Evolutionary conservation across 345 rosid genomes (phyloP), one percentile per base, ranked within the genome.

Genomic region (Eucalyptus pauciflora): DNA sequence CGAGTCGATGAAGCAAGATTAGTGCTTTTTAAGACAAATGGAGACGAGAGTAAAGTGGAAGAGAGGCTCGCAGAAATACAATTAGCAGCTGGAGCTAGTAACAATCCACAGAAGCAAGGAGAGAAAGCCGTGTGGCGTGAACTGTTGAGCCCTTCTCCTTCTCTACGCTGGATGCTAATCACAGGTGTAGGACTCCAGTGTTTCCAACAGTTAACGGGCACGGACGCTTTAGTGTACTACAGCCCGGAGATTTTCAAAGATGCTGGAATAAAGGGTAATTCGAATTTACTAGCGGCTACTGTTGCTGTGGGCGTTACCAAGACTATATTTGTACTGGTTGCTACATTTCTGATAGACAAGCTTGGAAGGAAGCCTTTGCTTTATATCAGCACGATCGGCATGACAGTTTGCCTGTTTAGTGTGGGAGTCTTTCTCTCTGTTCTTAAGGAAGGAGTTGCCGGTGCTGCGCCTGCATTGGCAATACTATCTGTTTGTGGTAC

Each of bases 111-210:
- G 67, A 95, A 94, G 88, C 29, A 89, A 64, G 94, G 94, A 91
- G 93, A 95, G 89, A 95, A 95, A 87, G 90, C 98, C 0, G 96
- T 94, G 46, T 96, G 99, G 97, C 95, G 92, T 24, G 97, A 96
- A 88, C 89, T 97, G 50, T 89, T 96, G 54, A 93, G 87, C 88
- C 99, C 99, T 87, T 94, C 99, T 85, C 95, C 96, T 54, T 31
- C 94, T 20, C 92, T 95, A 45, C 90, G 95, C 16, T 90, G 94
- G 50, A 97, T 97, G 98, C 91, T 96, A 41, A 88, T 96, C 7
- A 92, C 96, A 56, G 99, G 99, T 51, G 90, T 95, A 52, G 99
- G 99, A 87, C 94, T 97, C 92, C 98, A 97, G 69, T 97, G 98
- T 90, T 95, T 96, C 94, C 98, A 96, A 89, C 97, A 95, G 94